Conservation (phyloP, 140 eudicot genomes). For the Cichorium intybus region DNA sequence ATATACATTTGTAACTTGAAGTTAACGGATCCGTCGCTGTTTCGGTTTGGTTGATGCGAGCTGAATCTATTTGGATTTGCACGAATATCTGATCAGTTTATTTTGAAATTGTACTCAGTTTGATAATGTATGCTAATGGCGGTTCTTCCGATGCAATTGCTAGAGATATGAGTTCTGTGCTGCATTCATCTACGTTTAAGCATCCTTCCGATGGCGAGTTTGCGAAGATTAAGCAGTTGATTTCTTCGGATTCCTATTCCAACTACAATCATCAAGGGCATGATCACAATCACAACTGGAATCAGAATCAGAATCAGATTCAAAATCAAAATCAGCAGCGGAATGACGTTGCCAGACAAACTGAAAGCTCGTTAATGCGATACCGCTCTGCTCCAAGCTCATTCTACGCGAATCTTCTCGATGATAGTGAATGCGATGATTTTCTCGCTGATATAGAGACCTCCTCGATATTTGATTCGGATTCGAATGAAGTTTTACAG, state of each 20-base stretch:
- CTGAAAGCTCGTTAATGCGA: conserved; percentile 37
- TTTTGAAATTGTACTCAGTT: background rate
- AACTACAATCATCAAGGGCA: conserved; percentile 9
- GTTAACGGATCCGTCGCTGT: background rate
- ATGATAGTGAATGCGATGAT: conserved; percentile 30
- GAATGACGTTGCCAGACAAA: conserved; percentile 12
- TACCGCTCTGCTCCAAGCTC: conserved; percentile 78
- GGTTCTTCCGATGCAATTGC: conserved; percentile 19
- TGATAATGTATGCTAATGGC: conserved; percentile 20
- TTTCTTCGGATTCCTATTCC: conserved; percentile 27
- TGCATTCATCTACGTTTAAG: conserved; percentile 36
- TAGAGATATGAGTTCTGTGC: conserved; percentile 21
- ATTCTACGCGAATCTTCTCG: conserved; percentile 39
- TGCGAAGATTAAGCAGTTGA: conserved; percentile 25
- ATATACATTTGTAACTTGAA: background rate
- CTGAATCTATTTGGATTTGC: background rate
- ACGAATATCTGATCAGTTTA: background rate
- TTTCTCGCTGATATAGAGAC: background rate
- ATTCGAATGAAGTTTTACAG: background rate
- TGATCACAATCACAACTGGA: background rate
- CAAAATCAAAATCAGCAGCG: conserved; percentile 20
- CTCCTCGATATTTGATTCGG: conserved; percentile 6
- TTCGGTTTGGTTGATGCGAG: background rate
- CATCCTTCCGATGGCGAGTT: conserved; percentile 24
- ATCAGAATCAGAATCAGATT: background rate